Conservation (phyloP, 106 monocot species). For the Posidonia australis region DNA sequence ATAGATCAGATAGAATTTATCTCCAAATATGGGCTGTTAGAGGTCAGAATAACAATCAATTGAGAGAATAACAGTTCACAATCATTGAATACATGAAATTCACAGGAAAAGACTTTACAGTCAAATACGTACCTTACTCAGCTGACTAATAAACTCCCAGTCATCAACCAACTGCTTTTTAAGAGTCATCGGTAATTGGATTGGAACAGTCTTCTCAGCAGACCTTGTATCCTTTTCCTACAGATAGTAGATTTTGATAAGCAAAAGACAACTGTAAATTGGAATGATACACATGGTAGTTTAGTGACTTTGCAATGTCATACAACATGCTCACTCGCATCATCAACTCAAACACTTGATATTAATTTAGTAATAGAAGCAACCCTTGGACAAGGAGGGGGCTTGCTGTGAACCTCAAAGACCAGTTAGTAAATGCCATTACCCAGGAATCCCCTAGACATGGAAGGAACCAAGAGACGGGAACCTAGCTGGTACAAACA, state of each 20-base stretch:
- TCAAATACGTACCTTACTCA: slow-evolving; percentile 74
- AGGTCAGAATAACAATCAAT: too few relatives aligned
- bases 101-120: neutral
- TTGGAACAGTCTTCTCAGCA: slow-evolving; percentile 38
- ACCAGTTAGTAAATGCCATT: too few relatives aligned
- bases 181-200: slow-evolving; percentile 67
- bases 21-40: too few relatives aligned
- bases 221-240: slow-evolving; percentile 66
- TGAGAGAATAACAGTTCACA: neutral
- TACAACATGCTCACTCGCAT: too few relatives aligned
- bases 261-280: neutral
- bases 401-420: neutral
- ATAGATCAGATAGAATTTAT: too few relatives aligned
- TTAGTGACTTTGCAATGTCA: too few relatives aligned
- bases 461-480: too few relatives aligned
- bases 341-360: too few relatives aligned
- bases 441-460: too few relatives aligned
- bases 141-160: slow-evolving; percentile 83
- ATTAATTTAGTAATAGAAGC: neutral
- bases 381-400: neutral
- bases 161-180: slow-evolving; percentile 96
- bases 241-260: neutral
- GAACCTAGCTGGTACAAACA: too few relatives aligned
- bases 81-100: neutral
- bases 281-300: neutral